Base-by-base conservation (phyloP, 208 protist species). In the Herpetomonas muscarum region DNA sequence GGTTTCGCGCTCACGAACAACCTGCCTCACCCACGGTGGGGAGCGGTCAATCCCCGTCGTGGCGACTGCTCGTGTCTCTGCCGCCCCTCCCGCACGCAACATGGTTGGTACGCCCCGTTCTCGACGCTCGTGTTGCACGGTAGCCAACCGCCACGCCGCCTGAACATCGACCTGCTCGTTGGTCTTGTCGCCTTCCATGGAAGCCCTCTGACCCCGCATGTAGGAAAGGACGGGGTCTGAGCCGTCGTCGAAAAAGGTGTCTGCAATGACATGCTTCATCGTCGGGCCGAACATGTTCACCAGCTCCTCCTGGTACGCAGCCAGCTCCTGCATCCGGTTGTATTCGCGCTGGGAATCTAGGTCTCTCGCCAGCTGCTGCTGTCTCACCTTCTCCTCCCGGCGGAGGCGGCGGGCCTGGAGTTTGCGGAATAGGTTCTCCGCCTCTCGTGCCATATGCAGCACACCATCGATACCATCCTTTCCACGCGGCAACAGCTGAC, bases 301-400 rank as follows among this genome's bases (percentile, higher is more conserved):
- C 10, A 88, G 64, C 30, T 88, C 81, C 32, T 76, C 70, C 47
- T 88, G 71, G 50, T 82, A 82, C 24, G 70, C 66, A 0, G 62
- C 55, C 17, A 81, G 55, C 12, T 54, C 28, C 15, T 62, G 64
- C 58, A 70, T 66, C 12, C 69, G 61, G n/a, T 74, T 74, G 39
- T 70, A 67, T 25, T 69, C 32, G 10, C 61, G 54, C 63, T 88
- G 81, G 29, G 61, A 37, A 36, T 85, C 81, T n/a, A 88, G 57
- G 28, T 74, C 76, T 1, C 26, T 47, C 17, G 54, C 64, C 21
- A 79, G 59, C 5, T 49, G 25, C 1, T 10, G 49, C 44, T 88
- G 74, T 1, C 31, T n/a, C 6, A n/a, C 26, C 25, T 55, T 39
- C 25, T 64, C 61, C 55, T 80, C 77, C 12, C 60, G 44, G 7